Evolutionary conservation across 768 basidiomycete genomes (phyloP).

Genomic region (Neoboletus magnificus): DNA sequence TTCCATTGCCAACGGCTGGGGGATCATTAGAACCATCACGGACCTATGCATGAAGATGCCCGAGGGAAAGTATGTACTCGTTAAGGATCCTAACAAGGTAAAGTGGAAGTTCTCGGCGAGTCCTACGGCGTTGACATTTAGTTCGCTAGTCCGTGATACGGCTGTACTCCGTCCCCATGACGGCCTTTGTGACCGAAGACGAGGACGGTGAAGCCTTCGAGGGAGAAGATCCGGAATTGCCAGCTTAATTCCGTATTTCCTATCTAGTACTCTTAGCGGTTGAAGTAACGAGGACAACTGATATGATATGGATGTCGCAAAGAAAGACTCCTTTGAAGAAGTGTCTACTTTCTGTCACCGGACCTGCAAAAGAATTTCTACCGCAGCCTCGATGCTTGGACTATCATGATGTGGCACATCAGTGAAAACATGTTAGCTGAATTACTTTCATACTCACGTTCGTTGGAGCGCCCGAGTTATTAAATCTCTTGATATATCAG

Average conservation of each 20-base stretch:
- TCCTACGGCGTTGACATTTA: slow-evolving; percentile 10
- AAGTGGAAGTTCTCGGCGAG: slow-evolving; percentile 20
- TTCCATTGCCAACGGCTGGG: slow-evolving; percentile 95
- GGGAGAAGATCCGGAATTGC: slow-evolving; percentile 40
- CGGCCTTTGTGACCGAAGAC: slow-evolving; percentile 81
- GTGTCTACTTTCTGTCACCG: slow-evolving; percentile 8
- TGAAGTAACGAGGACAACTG: background rate
- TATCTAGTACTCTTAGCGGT: background rate
- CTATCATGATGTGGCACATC: slow-evolving; percentile 35
- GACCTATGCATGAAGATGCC: slow-evolving; percentile 96
- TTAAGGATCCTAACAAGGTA: slow-evolving; percentile 98
- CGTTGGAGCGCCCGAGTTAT: slow-evolving; percentile 76
- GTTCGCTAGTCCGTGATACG: slow-evolving; percentile 80
- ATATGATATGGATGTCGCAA: background rate
- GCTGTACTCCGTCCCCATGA: slow-evolving; percentile 86
- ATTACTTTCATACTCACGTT: slow-evolving; percentile 48
- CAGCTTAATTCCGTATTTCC: slow-evolving; percentile 19
- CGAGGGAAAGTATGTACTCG: slow-evolving; percentile 95
- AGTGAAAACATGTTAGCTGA: background rate
- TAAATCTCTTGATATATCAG: slow-evolving; percentile 67
- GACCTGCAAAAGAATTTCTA: slow-evolving; percentile 69
- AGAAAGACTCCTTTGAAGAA: background rate
- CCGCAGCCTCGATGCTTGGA: slow-evolving; percentile 75
- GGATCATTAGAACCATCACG: slow-evolving; percentile 92
- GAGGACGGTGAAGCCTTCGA: slow-evolving; percentile 53